These are phyloP conservation scores for Didymosphaeria variabile DNA, from an alignment of 2,329 filamentous ascomycete species.

Conservation along the genomic window DNA sequence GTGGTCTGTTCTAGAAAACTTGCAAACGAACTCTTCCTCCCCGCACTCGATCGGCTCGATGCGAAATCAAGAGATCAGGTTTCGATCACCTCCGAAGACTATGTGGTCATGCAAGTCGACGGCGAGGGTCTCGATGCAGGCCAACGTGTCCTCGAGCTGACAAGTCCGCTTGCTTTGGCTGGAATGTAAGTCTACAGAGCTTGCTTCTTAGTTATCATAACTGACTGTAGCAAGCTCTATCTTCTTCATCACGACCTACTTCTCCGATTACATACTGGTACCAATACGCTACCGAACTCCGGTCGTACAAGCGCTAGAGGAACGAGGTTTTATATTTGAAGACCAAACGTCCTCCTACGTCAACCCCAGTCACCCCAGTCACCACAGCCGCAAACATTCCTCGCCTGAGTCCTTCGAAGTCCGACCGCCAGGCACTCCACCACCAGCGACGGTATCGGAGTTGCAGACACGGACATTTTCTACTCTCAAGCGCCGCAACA, in stretches of 20 bases:
- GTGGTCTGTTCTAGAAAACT: conserved; percentile 84
- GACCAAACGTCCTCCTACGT: conserved; percentile 69
- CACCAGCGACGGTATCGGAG: conserved; percentile 79
- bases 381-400: conserved; percentile 58
- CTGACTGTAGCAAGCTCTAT: conserved; percentile 69
- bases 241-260: conserved; percentile 99
- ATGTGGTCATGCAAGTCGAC: conserved; percentile 87
- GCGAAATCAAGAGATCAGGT: conserved; percentile 57
- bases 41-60: conserved; percentile 72
- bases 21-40: conserved; percentile 77
- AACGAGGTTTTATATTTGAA: conserved; percentile 85
- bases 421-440: conserved; percentile 72
- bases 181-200: conserved; percentile 69
- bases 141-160: conserved; percentile 89
- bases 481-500: conserved; percentile 78
- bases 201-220: conserved; percentile 9
- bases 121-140: conserved; percentile 91
- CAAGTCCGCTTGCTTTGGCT: conserved; percentile 87
- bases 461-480: conserved; percentile 84
- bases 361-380: conserved; percentile 61
- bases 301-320: conserved; percentile 79
- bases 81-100: conserved; percentile 82
- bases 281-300: conserved; percentile 76
- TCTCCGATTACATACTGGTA: conserved; percentile 95
- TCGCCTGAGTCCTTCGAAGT: conserved; percentile 57